A percentile compares a stretch with the other conserved stretches of the same genome.
Evolutionary conservation across 768 basidiomycete species (phyloP).

Genomic region (Tephrocybe sp.): DNA sequence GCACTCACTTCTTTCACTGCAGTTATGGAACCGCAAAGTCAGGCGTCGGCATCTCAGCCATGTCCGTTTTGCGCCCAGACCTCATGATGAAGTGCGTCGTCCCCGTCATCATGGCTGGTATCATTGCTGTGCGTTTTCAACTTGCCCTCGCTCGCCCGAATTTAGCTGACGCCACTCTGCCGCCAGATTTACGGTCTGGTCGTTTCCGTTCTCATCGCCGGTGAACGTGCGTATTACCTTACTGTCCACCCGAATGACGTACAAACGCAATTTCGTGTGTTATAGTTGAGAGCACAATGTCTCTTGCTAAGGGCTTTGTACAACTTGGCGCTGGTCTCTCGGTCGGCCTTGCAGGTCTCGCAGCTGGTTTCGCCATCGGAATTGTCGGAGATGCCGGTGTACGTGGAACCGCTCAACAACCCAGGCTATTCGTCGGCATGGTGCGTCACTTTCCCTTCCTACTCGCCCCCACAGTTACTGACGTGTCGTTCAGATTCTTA

Average conservation of each 20-base stretch:
- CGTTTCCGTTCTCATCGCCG: constrained; percentile 95
- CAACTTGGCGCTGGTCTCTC: constrained; percentile 93
- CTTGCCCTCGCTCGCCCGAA: neutral
- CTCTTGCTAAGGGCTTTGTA: constrained; percentile 90
- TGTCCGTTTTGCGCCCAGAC: constrained; percentile 96
- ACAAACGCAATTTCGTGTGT: neutral
- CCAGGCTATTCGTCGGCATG: constrained; percentile 92
- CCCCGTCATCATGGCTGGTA: constrained; percentile 99
- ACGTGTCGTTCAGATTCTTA: constrained; percentile 64
- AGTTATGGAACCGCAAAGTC: constrained; percentile 99
- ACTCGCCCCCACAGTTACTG: neutral
- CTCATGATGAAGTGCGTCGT: constrained; percentile 98
- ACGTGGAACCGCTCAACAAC: constrained; percentile 95
- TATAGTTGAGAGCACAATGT: constrained; percentile 71
- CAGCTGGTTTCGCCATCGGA: constrained; percentile 96
- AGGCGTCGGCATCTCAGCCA: constrained; percentile 95
- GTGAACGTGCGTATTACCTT: constrained; percentile 60
- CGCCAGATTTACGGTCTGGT: constrained; percentile 93
- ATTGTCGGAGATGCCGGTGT: constrained; percentile 99
- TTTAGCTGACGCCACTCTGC: neutral
- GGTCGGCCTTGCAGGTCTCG: constrained; percentile 91
- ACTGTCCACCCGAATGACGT: neutral
- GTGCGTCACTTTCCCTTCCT: constrained; percentile 35
- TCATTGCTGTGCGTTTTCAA: constrained; percentile 82
- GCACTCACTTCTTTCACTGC: constrained; percentile 9